Evolutionary conservation across 148 eudicot species (phyloP), one percentile per base, ranked within the genome.

Genomic region (Hydrangea macrophylla): DNA sequence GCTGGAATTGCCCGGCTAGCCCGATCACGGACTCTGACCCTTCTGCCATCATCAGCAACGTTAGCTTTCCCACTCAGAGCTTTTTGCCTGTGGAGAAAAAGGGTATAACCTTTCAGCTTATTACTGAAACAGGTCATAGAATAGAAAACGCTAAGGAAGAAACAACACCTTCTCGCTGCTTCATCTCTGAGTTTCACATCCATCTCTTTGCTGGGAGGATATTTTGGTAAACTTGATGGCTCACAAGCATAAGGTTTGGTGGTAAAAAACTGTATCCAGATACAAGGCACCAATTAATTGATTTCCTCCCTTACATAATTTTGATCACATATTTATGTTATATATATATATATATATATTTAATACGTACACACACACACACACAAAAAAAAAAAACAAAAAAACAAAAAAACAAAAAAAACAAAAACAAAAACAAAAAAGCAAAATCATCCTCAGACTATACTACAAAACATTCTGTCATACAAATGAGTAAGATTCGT

Each of bases 141-240:
- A 32, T 1, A 24, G 32, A n/a, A 64, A 70, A 58, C 33, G 26
- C 4, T 54, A 55, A 30, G 32, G 31, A 67, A 61, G 55, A 60
- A 35, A 50, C 31, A 75, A 85, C 72, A 92, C 97, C 96, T 87
- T 80, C 88, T 81, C 35, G 93, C 84, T 75, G 81, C 98, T 80
- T 84, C 93, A 58, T 87, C 96, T 44, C 93, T 85, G 75, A 86
- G 70, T 67, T 90, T 92, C 42, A 84, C 83, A 77, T 90, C 93
- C 84, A 90, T 60, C 75, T 92, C 98, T 85, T 92, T 92, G 81
- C 93, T 85, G 56, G 98, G 98, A 75, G 98, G 98, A 80, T 85
- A 89, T 76, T 92, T 88, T 4, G 96, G 98, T 66, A 92, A 80
- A 74, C 81, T 79, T 45, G 93, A 84, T 45, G 98, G 98, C 63